Base-by-base conservation (phyloP, 306 rosid genomes). In the Vigna hirtella region DNA sequence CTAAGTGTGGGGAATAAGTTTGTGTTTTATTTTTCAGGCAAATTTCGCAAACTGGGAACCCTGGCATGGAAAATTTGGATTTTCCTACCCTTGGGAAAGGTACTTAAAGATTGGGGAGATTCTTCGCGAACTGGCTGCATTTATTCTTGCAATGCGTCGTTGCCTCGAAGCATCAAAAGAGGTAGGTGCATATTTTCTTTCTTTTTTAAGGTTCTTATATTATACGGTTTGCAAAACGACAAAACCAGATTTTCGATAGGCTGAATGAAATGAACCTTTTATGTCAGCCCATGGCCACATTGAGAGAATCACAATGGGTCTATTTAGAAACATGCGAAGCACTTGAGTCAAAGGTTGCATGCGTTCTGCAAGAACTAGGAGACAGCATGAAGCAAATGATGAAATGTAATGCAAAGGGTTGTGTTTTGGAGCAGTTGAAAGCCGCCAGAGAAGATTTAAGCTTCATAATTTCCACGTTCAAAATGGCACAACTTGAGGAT, bases 21-120 rank as follows among this genome's bases (percentile, higher is more conserved):
- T 0, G 2, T 13, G 13, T 2, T 6, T 14, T 1, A 3, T 14
- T 40, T 32, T 62, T 30, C 47, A 95, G 99, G 96, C 91, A 57
- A 93, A 88, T 76, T 95, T 89, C 62, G 98, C 99, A 76, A 91
- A 84, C 71, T 95, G 99, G 99, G 99, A 95, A 76, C 99, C 98
- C 9, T 95, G 99, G 99, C 99, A 91, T 85, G 93, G 98, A 18
- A 95, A 82, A 84, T 95, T 95, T 74, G 98, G 99, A 71, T 89
- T 85, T 62, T 70, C 78, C 30, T 84, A 95, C 79, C 99, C 99
- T 12, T 95, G 99, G 99, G 78, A 73, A 11, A 88, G 88, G 71
- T 95, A 95, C 83, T 87, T 95, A 45, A 81, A 90, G 59, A 81
- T 91, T 49, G 97, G 93, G 38, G 97, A 88, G 45, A 78, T 52